Evolutionary conservation across 1,284 basidiomycete genomes (phyloP).

Genomic region (Volvariella surrecta): DNA sequence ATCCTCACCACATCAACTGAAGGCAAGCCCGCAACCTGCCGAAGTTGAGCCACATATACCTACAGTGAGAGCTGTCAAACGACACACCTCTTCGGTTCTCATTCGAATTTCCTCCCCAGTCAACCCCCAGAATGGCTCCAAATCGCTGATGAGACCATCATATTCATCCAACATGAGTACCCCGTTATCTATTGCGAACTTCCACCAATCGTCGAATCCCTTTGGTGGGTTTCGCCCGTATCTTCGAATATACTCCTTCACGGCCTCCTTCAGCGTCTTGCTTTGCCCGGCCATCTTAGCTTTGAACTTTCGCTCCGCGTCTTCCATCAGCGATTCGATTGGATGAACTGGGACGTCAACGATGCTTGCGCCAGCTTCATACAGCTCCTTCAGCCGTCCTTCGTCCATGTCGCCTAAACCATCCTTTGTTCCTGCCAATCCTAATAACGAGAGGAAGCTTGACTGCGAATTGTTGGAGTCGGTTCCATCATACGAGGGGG

Average conservation of each 20-base stretch:
- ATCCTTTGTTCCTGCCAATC: slow-evolving; percentile 5
- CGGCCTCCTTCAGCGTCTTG: slow-evolving; percentile 64
- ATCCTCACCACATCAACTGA: slow-evolving; percentile 84
- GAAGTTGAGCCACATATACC: slow-evolving; percentile 2
- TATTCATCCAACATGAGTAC: slow-evolving; percentile 89
- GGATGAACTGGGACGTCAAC: slow-evolving; percentile 45
- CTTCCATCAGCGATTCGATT: slow-evolving; percentile 74
- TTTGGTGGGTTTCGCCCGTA: slow-evolving; percentile 77
- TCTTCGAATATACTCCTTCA: slow-evolving; percentile 69
- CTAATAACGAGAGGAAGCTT: slow-evolving; percentile 3
- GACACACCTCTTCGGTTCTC: slow-evolving; percentile 63
- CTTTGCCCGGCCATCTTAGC: slow-evolving; percentile 69
- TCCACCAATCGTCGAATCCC: slow-evolving; percentile 88
- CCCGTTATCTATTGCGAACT: slow-evolving; percentile 65
- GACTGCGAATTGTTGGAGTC: slow-evolving; percentile 3
- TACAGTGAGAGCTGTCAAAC: slow-evolving; percentile 12
- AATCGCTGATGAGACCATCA: slow-evolving; percentile 72
- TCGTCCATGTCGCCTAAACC: slow-evolving; percentile 2
- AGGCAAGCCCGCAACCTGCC: slow-evolving; percentile 67
- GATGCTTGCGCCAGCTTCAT: background rate
- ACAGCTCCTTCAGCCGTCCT: background rate
- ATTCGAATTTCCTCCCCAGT: slow-evolving; percentile 64
- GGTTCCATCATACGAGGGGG: slow-evolving; percentile 1
- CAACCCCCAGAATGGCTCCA: slow-evolving; percentile 75
- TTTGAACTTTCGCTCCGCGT: slow-evolving; percentile 63